phyloP scores from a whole-genome alignment of 495 filamentous ascomycete species.

The Annulohypoxylon moriforme region DNA sequence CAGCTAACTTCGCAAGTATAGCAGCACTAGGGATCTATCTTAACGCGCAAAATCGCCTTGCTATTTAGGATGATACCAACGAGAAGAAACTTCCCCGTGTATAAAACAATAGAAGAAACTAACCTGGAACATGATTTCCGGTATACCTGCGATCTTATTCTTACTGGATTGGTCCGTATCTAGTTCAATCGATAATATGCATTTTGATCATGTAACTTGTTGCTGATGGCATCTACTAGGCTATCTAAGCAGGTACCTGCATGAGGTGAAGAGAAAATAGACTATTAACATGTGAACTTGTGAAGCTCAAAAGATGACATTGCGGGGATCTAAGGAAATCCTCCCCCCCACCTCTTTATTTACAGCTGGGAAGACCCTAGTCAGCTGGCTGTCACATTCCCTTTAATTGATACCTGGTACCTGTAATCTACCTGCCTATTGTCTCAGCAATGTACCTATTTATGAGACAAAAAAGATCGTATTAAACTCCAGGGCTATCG shows the following conservation, averaged over 20 bases:
- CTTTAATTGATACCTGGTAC: neutral
- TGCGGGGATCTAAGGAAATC: constrained; percentile 2
- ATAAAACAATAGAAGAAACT: constrained; percentile 15
- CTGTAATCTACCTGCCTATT: neutral
- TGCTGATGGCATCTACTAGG: neutral
- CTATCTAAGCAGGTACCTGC: neutral
- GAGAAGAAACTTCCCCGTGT: neutral
- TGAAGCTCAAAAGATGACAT: neutral
- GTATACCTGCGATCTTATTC: neutral
- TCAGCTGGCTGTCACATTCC: constrained; percentile 4
- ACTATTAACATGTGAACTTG: neutral
- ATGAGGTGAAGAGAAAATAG: neutral
- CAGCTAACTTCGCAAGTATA: neutral
- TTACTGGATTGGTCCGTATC: neutral
- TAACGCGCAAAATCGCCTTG: neutral
- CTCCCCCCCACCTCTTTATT: neutral
- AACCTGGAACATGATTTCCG: constrained; percentile 40
- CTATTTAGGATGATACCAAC: neutral
- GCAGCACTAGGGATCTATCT: neutral
- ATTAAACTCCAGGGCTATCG: neutral
- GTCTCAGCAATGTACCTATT: neutral
- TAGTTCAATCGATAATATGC: neutral
- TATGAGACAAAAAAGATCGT: neutral
- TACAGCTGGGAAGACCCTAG: constrained; percentile 13
- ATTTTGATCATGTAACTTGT: neutral